These are phyloP conservation scores for Orbilia ellipsospora DNA, from an alignment of 2,329 filamentous ascomycete genomes.

Conservation along the genomic window DNA sequence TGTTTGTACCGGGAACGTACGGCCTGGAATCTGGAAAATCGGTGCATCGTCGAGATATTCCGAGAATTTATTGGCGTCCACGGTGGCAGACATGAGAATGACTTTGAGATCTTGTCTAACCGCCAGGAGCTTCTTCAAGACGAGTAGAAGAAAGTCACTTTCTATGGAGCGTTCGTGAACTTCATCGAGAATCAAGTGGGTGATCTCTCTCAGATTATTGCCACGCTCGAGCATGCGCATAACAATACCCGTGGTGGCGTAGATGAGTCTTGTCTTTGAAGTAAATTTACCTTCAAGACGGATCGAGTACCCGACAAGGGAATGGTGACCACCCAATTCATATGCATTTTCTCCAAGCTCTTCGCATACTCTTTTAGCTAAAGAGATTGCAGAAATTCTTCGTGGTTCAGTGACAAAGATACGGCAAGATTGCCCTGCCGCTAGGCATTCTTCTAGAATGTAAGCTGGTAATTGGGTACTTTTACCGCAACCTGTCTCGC, in stretches of 20 bases:
- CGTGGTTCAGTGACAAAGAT: conserved; percentile 96
- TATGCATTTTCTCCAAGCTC: conserved; percentile 86
- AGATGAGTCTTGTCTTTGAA: conserved; percentile 84
- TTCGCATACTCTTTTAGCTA: conserved; percentile 91
- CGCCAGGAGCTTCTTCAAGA: conserved; percentile 82
- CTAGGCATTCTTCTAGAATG: conserved; percentile 87
- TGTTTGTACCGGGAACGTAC: conserved; percentile 91
- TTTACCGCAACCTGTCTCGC: conserved; percentile 96
- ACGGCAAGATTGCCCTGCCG: conserved; percentile 82
- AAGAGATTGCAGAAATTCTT: conserved; percentile 93
- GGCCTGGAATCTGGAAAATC: conserved; percentile 87
- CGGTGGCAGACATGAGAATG: conserved; percentile 95
- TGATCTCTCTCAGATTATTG: conserved; percentile 86
- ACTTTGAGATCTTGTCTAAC: conserved; percentile 86
- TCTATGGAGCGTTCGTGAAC: conserved; percentile 97
- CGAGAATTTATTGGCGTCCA: conserved; percentile 91
- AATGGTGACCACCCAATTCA: conserved; percentile 83
- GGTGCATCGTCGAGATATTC: conserved; percentile 86
- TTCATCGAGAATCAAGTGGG: conserved; percentile 95
- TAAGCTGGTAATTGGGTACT: conserved; percentile 97
- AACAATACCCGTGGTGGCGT: conserved; percentile 92
- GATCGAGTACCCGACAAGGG: conserved; percentile 93
- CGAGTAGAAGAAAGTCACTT: conserved; percentile 93
- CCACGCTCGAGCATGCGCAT: conserved; percentile 95
- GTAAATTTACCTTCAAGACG: conserved; percentile 88